These are phyloP conservation scores for Aspergillus sp. DNA, from an alignment of 2,329 filamentous ascomycete genomes.

Conservation along the genomic window DNA sequence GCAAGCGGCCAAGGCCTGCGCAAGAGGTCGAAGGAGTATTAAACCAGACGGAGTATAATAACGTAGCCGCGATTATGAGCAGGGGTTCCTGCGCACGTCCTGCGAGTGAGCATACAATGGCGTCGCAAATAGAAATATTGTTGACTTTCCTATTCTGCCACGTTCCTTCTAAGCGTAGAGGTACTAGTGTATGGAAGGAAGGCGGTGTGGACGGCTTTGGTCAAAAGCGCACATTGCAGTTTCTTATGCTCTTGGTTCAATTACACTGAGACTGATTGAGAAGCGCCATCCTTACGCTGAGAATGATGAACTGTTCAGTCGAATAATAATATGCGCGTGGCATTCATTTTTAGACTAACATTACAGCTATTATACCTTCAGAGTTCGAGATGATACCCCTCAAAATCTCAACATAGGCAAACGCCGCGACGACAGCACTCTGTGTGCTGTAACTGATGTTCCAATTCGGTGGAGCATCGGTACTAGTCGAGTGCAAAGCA, in stretches of 20 bases:
- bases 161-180: constrained; percentile 7
- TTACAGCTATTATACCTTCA: not conserved
- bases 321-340: not conserved
- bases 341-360: not conserved
- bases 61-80: too few relatives aligned
- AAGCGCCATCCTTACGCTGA: not conserved
- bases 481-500: constrained; percentile 57
- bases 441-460: constrained; percentile 53
- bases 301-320: not conserved
- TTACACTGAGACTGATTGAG: not conserved
- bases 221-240: not conserved
- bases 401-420: not conserved
- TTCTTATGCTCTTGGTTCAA: not conserved
- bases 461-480: constrained; percentile 65
- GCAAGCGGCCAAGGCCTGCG: not conserved
- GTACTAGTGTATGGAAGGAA: constrained; percentile 7
- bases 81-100: too few relatives aligned
- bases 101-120: not conserved
- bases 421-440: constrained; percentile 50
- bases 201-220: constrained; percentile 11
- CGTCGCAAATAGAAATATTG: not conserved
- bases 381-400: not conserved
- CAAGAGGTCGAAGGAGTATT: not conserved
- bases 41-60: not conserved
- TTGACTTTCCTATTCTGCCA: constrained; percentile 17